Base-by-base conservation (phyloP, 2,329 filamentous ascomycete species). In the Colletotrichum lini region DNA sequence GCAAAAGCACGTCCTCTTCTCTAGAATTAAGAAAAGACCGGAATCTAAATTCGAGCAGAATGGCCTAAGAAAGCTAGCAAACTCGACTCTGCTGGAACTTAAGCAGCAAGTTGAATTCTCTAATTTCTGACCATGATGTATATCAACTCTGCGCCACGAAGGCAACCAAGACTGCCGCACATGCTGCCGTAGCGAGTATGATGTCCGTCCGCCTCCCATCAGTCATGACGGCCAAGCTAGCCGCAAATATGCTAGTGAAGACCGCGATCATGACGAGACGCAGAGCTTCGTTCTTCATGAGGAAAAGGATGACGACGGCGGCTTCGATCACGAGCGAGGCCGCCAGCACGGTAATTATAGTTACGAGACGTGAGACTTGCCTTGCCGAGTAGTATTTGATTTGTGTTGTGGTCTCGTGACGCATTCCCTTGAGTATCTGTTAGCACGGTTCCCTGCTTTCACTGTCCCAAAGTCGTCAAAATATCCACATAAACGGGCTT, bases 191-290 rank as follows among this genome's bases (percentile, higher is more conserved):
- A 5, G 52, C 52, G 3, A 54, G 30, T 1, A 54, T 54, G 5
- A 54, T 54, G 7, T 54, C 52, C 15, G 52, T 54, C 30, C 52
- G 13, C 30, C 52, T n/a, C 7, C 52, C 30, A 16, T 38, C 52
- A 26, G 52, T 54, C 52, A 54, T 54, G 16, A 54, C 52, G 16
- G 52, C 52, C 2, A 54, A 21, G 52, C 52, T 54, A 8, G 52
- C 52, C 18, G 52, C 30, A 4, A 54, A 54, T 8, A 21, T 12
- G 16, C 52, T 54, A 8, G 52, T 54, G 8, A 54, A 54, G 16
- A 40, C 26, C 4, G 52, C 52, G 16, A 54, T 38, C 30, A 54
- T 40, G 9, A 16, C 30, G 15, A 54, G 52, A 21, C 30, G 52
- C 9, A 54, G 52, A 21, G 18, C 30, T 16, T 54, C 52, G 30